Conservation (phyloP, 257 asterid species). For the Penstemon barbatus region DNA sequence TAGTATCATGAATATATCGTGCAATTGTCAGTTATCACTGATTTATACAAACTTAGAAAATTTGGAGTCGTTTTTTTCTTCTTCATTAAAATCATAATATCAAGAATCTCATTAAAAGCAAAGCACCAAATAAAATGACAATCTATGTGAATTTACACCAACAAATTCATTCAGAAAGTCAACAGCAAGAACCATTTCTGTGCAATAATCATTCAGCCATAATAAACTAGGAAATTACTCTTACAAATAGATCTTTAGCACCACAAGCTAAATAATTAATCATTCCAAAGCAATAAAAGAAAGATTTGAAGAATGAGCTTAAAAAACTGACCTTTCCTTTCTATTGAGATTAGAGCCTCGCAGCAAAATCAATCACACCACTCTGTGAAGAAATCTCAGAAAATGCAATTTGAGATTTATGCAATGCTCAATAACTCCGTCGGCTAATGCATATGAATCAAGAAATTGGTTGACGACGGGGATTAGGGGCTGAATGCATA, state of each 20-base stretch:
- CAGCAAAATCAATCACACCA: constrained; percentile 15
- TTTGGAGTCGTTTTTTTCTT: no score
- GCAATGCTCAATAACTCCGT: background rate
- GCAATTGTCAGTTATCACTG: no score
- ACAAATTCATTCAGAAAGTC: background rate
- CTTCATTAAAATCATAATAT: no score
- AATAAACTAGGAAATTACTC: background rate
- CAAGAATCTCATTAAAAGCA: no score
- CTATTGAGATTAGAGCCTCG: constrained; percentile 11
- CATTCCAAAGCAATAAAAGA: constrained; percentile 5
- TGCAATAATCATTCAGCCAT: background rate
- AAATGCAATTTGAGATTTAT: constrained; percentile 10
- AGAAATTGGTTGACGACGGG: no score
- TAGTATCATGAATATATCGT: no score
- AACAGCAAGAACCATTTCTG: no score
- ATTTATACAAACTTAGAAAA: no score
- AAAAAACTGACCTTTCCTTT: constrained; percentile 31
- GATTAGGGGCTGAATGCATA: no score
- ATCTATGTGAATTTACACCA: background rate
- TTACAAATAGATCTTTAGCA: no score
- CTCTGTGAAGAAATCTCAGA: constrained; percentile 23
- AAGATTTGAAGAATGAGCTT: background rate
- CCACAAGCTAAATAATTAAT: background rate
- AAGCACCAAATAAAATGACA: background rate
- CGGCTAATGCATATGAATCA: background rate